Base-by-base conservation (phyloP, 2,329 filamentous ascomycete genomes). In the Nothophoma quercina region DNA sequence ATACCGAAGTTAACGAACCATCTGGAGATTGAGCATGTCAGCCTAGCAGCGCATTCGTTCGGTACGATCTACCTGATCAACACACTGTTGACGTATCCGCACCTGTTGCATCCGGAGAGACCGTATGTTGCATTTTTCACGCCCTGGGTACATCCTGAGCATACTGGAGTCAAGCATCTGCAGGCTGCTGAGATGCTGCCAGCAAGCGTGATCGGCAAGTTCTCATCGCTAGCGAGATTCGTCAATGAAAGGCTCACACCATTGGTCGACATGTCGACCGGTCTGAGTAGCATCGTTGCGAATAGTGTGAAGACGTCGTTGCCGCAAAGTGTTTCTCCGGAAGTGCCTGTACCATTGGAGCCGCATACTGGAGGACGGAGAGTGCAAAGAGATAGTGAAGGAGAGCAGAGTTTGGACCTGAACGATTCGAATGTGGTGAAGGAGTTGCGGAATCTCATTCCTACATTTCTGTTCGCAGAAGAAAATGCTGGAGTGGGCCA, bases 11-110 rank as follows among this genome's bases (percentile, higher is more conserved):
- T 68, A 16, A 51, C 66, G 15, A 16, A 30, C 13, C 61, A 66
- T 45, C 61, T 68, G 13, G 32, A 40, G 1, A 59, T 68, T n/a
- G 8, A 32, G 2, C 54, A 64, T 26, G 52, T 67, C 3, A 51
- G 59, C 0, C 29, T 68, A 5, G 64, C 63, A 13, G 51, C 50
- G 25, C 63, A 67, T 34, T 65, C 60, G 19, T 63, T 59, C 29
- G 65, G 65, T 28, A 38, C 40, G n/a, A 51, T 67, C 29, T 67
- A 66, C 42, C 39, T 47, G 6, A 30, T 68, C 25, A 65, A 66
- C 38, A 59, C 54, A 16, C 33, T 67, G 5, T 46, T 66, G 9
- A 41, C 50, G 21, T 55, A 61, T 36, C 61, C 64, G 7, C 28
- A 63, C 22, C 32, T 67, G 10, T 43, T 68, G 21, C 57, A 61